These are phyloP conservation scores for Lachancea nothofagi DNA, from an alignment of 805 yeast genomes.

Conservation along the genomic window DNA sequence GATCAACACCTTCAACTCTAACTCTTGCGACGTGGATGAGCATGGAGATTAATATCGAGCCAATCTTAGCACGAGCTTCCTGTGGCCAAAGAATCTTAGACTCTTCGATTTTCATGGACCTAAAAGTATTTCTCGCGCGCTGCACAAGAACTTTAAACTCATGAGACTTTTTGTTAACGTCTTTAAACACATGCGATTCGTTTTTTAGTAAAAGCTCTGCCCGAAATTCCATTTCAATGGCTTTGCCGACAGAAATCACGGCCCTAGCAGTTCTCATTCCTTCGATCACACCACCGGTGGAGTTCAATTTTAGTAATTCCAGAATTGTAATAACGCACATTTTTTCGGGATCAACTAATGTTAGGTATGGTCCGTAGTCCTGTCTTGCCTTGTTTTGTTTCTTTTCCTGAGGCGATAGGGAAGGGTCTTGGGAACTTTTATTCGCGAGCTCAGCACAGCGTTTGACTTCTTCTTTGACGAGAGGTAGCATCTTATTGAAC, in stretches of 20 bases:
- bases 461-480: conserved; percentile 59
- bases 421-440: conserved; percentile 10
- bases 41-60: conserved; percentile 70
- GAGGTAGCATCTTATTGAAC: conserved; percentile 69
- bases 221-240: conserved; percentile 78
- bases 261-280: conserved; percentile 85
- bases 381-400: conserved; percentile 38
- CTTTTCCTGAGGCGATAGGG: conserved; percentile 6
- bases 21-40: conserved; percentile 79
- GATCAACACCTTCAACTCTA: conserved; percentile 74
- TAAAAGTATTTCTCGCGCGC: conserved; percentile 34
- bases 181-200: conserved; percentile 51
- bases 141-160: conserved; percentile 39
- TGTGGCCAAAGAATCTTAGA: conserved; percentile 49
- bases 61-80: conserved; percentile 61
- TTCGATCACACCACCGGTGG: conserved; percentile 68
- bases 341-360: conserved; percentile 69
- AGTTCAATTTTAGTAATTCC: conserved; percentile 68
- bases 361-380: conserved; percentile 71
- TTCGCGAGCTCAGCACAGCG: conserved; percentile 44
- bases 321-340: conserved; percentile 79
- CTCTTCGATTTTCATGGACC: conserved; percentile 35
- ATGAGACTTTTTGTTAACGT: conserved; percentile 43
- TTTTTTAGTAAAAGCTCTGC: conserved; percentile 57
- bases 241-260: conserved; percentile 72